Evolutionary conservation across 805 yeast species (phyloP).

Genomic region (Limtongia smithiae): DNA sequence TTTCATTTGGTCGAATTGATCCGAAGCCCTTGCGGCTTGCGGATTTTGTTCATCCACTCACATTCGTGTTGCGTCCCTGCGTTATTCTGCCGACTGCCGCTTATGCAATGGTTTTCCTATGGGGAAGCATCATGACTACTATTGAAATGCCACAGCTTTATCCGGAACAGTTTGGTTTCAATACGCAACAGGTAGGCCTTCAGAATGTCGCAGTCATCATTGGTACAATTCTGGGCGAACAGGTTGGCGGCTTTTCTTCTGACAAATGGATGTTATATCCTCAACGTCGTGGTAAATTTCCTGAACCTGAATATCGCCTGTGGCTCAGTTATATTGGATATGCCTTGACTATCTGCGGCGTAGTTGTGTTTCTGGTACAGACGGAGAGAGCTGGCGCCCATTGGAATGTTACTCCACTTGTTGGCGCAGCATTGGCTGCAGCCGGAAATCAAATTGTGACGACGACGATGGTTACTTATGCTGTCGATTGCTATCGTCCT

Average conservation of each 20-base stretch:
- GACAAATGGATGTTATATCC: slow-evolving; percentile 34
- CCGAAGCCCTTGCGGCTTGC: background rate
- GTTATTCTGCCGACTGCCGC: slow-evolving; percentile 30
- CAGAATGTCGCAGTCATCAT: slow-evolving; percentile 33
- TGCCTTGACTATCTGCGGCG: slow-evolving; percentile 30
- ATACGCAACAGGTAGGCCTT: slow-evolving; percentile 34
- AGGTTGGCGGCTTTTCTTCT: slow-evolving; percentile 33
- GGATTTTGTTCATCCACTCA: slow-evolving; percentile 12
- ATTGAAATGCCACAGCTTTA: slow-evolving; percentile 35
- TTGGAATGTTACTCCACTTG: slow-evolving; percentile 33
- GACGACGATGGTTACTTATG: slow-evolving; percentile 32
- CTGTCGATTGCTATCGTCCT: slow-evolving; percentile 29
- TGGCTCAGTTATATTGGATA: slow-evolving; percentile 34
- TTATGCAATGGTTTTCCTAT: slow-evolving; percentile 32
- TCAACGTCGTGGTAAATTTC: slow-evolving; percentile 2
- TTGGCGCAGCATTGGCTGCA: slow-evolving; percentile 33
- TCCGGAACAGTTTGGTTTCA: slow-evolving; percentile 29
- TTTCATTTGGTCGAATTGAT: slow-evolving; percentile 3
- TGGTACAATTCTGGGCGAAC: slow-evolving; percentile 35
- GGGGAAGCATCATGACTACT: slow-evolving; percentile 32
- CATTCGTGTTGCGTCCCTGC: background rate
- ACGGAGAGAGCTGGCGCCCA: slow-evolving; percentile 28
- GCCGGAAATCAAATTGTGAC: slow-evolving; percentile 34
- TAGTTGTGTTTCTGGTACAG: slow-evolving; percentile 32
- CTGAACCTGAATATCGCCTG: slow-evolving; percentile 29